Base-by-base conservation (phyloP, 768 basidiomycete genomes). In the Multifurca ochricompacta region DNA sequence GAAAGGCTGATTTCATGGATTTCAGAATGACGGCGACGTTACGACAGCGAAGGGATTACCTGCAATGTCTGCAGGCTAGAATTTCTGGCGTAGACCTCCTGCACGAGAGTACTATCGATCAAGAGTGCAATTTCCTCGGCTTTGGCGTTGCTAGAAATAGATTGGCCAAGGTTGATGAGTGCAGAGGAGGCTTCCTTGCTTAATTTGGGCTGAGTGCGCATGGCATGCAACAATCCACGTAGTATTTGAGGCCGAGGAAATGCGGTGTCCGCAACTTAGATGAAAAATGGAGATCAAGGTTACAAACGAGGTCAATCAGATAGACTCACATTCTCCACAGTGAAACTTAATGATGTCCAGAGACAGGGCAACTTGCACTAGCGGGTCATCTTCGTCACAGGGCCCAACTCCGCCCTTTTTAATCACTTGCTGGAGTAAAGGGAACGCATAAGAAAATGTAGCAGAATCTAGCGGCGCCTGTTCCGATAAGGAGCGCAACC, bases 61-160 rank as follows among this genome's bases (percentile, higher is more conserved):
- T 93, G 91, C 2, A 98, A 73, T 1, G 93, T 77, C 63, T 94
- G 92, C n/a, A 98, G 71, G 63, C 89, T 91, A 8, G 92, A 84
- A 63, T 86, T 87, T 14, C 95, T 78, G 1, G 88, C 90, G 63
- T 91, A 86, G 0, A 83, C 83, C 63, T 97, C 95, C 62, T 91
- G 89, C n/a, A 78, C 70, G 7, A 97, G 73, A 0, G 83, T 87
- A 2, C 92, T 91, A 9, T 67, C 70, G 21, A 97, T 71, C 37
- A 98, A 71, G 16, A 82, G 77, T 1, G 69, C 62, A 3, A 82
- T 74, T 65, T 99, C 95, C 16, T 73, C 77, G 11, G 65, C 61
- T 1, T 79, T 77, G 0, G 87, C 83, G 18, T 73, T 83, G 5
- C 74, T 71, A 47, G 81, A 77, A 41, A 94, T 84, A 1, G 90